These are phyloP conservation scores for Naganishia randhawae DNA, from an alignment of 768 basidiomycete species.

Conservation along the genomic window DNA sequence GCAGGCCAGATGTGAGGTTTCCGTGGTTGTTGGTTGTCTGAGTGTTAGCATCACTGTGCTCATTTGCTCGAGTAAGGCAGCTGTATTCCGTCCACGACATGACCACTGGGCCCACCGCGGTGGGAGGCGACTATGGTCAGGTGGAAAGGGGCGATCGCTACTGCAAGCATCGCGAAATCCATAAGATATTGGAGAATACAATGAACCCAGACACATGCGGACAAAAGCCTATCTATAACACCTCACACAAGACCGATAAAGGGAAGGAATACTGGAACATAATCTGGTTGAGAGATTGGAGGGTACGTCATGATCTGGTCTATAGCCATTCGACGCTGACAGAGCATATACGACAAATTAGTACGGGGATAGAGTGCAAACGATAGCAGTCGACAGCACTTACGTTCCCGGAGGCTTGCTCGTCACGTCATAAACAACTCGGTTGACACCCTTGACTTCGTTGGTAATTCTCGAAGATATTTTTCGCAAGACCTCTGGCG, in stretches of 20 bases:
- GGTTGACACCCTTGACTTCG: slow-evolving; percentile 89
- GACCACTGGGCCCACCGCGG: too few relatives aligned
- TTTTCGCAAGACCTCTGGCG: slow-evolving; percentile 75
- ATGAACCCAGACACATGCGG: slow-evolving; percentile 3
- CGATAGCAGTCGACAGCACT: slow-evolving; percentile 27
- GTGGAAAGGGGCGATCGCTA: slow-evolving; percentile 3
- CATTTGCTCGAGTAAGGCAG: too few relatives aligned
- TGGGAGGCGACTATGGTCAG: too few relatives aligned
- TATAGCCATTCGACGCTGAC: slow-evolving; percentile 40
- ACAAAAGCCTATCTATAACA: slow-evolving; percentile 7
- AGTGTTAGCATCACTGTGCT: too few relatives aligned
- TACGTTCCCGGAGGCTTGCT: slow-evolving; percentile 83
- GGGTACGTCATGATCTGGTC: neutral
- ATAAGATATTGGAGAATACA: neutral
- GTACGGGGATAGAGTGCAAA: neutral
- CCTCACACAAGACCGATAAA: slow-evolving; percentile 21
- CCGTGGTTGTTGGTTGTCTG: too few relatives aligned
- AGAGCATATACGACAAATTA: neutral
- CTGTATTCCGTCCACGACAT: too few relatives aligned
- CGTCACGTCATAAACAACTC: slow-evolving; percentile 86
- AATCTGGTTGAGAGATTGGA: slow-evolving; percentile 10
- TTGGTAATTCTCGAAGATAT: slow-evolving; percentile 97
- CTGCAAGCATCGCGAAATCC: neutral
- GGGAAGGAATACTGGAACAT: neutral
- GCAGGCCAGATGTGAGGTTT: neutral